Evolutionary conservation across 2,329 filamentous ascomycete genomes (phyloP), one percentile per base, ranked within the genome.

Genomic region (Trichoderma lentiforme): DNA sequence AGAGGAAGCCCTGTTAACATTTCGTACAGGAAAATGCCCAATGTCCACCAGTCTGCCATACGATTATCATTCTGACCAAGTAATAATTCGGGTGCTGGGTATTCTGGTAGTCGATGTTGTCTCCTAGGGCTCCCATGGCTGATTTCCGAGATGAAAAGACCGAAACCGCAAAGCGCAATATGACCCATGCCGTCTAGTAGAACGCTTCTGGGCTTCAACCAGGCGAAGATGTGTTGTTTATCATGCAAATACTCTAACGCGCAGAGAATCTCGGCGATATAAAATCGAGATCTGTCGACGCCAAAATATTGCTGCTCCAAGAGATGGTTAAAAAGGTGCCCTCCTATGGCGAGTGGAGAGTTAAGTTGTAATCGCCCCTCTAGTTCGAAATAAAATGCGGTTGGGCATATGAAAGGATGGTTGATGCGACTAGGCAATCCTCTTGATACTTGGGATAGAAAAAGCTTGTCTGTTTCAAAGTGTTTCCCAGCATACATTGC

Each of bases 31-130:
- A 97, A 86, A 73, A 97, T 93, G 78, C 94, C 94, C 8, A 97
- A 87, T 58, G 93, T 97, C 93, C 94, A 97, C 93, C 93, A 97
- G 81, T 95, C 93, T 65, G 97, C 93, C n/a, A 92, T 92, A 85
- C 97, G 97, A 74, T 93, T 95, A 84, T 96, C 96, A 70, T 93
- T 93, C 77, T 94, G 91, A 63, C 93, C 93, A 76, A 94, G 89
- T 34, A 97, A 85, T 72, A 97, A 86, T 80, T 97, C 94, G 1
- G 94, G 94, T n/a, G 94, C 94, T 63, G 97, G 89, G 78, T 97
- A 97, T 82, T 97, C 94, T 47, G 94, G 93, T 15, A 93, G 97
- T 75, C 93, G 93, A 80, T 93, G 30, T 12, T 36, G 30, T 36
- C 18, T 60, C 5, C 11, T 97, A 77, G 92, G 89, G 82, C 97